phyloP scores from a whole-genome alignment of 1,284 basidiomycete species.

The Sporisorium scitamineum region DNA sequence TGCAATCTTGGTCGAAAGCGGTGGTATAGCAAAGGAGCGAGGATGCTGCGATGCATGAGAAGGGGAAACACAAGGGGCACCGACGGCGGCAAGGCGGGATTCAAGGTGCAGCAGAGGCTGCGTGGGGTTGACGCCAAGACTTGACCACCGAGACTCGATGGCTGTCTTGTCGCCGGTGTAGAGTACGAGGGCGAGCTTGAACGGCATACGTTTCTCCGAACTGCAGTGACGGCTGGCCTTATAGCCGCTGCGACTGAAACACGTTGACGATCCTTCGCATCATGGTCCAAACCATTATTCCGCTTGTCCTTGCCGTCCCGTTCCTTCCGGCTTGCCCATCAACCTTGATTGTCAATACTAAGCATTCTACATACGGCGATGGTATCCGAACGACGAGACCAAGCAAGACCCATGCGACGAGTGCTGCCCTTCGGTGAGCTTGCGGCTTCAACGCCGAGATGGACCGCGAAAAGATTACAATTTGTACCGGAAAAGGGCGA shows the following conservation, averaged over 20 bases:
- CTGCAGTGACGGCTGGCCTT: neutral
- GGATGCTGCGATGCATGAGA: neutral
- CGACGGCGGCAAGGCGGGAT: constrained; percentile 1
- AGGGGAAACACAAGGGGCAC: neutral
- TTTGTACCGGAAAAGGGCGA: neutral
- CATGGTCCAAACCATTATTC: neutral
- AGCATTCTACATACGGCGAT: no score
- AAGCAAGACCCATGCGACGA: neutral
- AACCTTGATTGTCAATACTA: no score
- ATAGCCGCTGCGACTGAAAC: neutral
- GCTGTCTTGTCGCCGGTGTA: neutral
- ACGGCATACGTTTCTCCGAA: neutral
- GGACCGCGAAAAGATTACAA: no score
- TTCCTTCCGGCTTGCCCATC: neutral
- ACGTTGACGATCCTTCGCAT: constrained; percentile 8
- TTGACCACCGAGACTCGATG: neutral
- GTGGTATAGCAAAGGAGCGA: neutral
- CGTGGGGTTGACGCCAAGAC: neutral
- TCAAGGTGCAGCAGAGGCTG: neutral
- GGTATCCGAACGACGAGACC: neutral
- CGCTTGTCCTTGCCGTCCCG: neutral
- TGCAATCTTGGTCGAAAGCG: neutral
- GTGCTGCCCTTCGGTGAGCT: neutral
- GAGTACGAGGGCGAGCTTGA: no score
- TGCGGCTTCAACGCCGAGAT: neutral